Base-by-base conservation (phyloP, 805 yeast species). In the Lachancea nothofagi region DNA sequence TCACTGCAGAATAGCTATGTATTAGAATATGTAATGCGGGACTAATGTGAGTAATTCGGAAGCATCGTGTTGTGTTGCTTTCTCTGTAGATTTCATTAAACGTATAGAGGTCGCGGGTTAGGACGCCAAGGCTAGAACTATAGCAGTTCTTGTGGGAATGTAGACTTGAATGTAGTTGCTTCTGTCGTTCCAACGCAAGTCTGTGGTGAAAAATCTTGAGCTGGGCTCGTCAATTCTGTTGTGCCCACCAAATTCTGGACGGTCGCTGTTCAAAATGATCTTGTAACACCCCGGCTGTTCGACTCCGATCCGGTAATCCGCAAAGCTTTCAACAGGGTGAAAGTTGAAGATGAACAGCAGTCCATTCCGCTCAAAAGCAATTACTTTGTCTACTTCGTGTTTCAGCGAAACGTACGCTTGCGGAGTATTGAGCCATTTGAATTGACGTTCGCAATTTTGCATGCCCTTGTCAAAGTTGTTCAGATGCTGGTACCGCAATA, bases 291-390 rank as follows among this genome's bases (percentile, higher is more conserved):
- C 98, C 0, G 90, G 70, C 9, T 53, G 65, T 20, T 90, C 88
- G 15, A 86, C 85, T n/a, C 98, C 97, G 34, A 90, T 71, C 57
- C 95, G 77, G 66, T 89, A 90, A 63, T 87, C 96, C 2, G 85
- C 69, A 62, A 70, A 90, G 2, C 95, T 83, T 41, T 85, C 67
- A 0, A 83, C 74, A 23, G 95, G 95, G 62, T 90, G 86, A 72
- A 93, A 86, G 63, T 93, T 90, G 71, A 89, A 88, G 22, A 89
- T 70, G 54, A 90, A 93, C 36, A 93, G 55, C 23, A 86, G 71
- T 0, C 89, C 93, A 40, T 82, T 86, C 50, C 97, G 77, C 63
- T 90, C 97, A 64, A 78, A 93, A 0, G 78, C 96, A 41, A 93
- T 62, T 38, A 90, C 82, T 63, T 90, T 90, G 66, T 90, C 98